These are phyloP conservation scores for Pythium diclinum DNA, from an alignment of 352 stramenopile species.

Conservation along the genomic window DNA sequence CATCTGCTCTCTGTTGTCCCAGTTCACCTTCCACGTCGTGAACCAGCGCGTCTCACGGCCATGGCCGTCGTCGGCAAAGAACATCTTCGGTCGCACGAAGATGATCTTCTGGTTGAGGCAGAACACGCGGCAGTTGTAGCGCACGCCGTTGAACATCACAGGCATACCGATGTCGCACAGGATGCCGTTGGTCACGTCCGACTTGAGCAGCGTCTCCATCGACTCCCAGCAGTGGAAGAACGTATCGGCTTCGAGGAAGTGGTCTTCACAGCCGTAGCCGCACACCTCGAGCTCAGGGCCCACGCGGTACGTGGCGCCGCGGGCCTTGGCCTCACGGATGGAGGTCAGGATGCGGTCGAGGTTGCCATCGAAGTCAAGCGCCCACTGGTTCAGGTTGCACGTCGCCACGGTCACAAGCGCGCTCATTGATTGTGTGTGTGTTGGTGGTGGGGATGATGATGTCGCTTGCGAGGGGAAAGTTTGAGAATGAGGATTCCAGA, in stretches of 20 bases:
- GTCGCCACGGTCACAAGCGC: slow-evolving; percentile 94
- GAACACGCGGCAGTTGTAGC: slow-evolving; percentile 98
- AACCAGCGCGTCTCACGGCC: slow-evolving; percentile 96
- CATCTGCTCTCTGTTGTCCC: slow-evolving; percentile 36
- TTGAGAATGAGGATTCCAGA: slow-evolving; percentile 12
- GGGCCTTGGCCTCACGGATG: slow-evolving; percentile 87
- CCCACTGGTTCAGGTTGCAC: slow-evolving; percentile 99
- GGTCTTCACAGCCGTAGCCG: slow-evolving; percentile 98
- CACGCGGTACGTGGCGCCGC: slow-evolving; percentile 90
- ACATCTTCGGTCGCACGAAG: slow-evolving; percentile 93
- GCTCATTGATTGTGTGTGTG: slow-evolving; percentile 46
- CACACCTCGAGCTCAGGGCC: slow-evolving; percentile 97
- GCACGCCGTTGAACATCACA: slow-evolving; percentile 92
- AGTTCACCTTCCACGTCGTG: slow-evolving; percentile 74
- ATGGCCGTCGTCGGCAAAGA: slow-evolving; percentile 96
- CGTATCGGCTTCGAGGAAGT: slow-evolving; percentile 98
- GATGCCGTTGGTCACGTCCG: slow-evolving; percentile 90
- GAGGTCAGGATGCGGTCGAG: slow-evolving; percentile 88
- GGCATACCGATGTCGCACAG: slow-evolving; percentile 98
- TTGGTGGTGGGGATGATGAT: neutral
- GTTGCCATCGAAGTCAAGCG: slow-evolving; percentile 98
- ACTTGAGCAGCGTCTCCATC: slow-evolving; percentile 82
- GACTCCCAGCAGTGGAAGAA: slow-evolving; percentile 98
- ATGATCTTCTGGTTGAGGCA: slow-evolving; percentile 93
- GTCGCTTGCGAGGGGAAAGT: slow-evolving; percentile 4